Evolutionary conservation across 306 rosid species (phyloP), one percentile per base, ranked within the genome.

Genomic region (Crataegus laevigata): DNA sequence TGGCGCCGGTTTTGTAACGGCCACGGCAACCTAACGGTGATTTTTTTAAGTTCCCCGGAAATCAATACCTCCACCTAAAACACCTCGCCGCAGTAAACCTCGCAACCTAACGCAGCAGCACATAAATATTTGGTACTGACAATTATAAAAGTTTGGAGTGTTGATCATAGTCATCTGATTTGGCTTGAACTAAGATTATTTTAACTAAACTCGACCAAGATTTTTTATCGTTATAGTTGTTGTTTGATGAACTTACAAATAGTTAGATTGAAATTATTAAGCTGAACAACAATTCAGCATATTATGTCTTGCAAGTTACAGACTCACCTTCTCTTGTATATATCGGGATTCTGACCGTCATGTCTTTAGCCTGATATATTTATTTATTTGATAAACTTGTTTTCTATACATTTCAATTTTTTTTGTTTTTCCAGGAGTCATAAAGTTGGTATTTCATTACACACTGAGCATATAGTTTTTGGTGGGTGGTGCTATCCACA

Each of bases 1-100:
- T 66, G 65, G 73, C 89, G 79, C 91, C 89, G 89, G 89, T 83
- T 78, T 28, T 80, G 88, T 78, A 63, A 87, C 90, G 85, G 74
- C 88, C 69, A 79, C 82, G 88, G 79, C 84, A 73, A 71, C 80
- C 12, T 1, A 45, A 32, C 32, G 67, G 76, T 54, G 72, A 74
- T 45, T 68, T 59, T 25, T 60, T 67, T 32, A 36, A 50, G 60
- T 18, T 18, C 52, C 73, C 58, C 18, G 13, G 18, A n/a, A 30
- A 25, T 58, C 11, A 24, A 29, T 5, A 18, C 79, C 38, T 47
- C 17, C 58, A 19, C 64, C 79, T 28, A 30, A 28, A 32, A 14
- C 18, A 71, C 69, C 66, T 15, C 25, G 45, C 42, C 32, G 21
- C 42, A 59, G 57, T 15, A 43, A 25, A 72, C 34, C 68, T 6